Evolutionary conservation across 2,329 filamentous ascomycete genomes (phyloP), one percentile per base, ranked within the genome.

Genomic region (Monosporascus ibericus): DNA sequence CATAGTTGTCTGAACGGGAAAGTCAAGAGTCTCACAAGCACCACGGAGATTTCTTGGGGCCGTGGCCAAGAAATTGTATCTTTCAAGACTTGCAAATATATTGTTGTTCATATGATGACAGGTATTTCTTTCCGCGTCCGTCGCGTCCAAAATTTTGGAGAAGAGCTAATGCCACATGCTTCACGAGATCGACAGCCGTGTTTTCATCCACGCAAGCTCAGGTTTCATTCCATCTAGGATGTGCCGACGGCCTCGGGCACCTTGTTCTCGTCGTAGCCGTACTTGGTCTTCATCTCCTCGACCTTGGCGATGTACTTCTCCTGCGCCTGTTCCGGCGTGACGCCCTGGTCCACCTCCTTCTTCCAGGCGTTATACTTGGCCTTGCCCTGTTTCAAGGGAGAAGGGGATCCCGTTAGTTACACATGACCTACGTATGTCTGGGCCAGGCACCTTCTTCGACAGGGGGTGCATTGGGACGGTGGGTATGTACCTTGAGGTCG

Each of bases 311-410:
- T 80, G 73, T 96, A 96, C 66, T 80, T 75, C 68, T 82, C 77
- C 80, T 95, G 87, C 20, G 91, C 91, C 59, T 84, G 71, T 58
- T 86, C 79, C 56, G 80, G 65, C 55, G 78, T 81, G 60, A 84
- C 68, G 48, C 79, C 81, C 55, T 84, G 78, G 56, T 91, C 81
- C 64, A 82, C 80, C 57, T 84, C 65, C 66, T 84, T 79, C 72
- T 90, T 75, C 90, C 90, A 96, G 51, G 86, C 83, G 63, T 77
- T 80, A 75, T 85, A 82, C 80, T 95, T 95, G 64, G 83, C 83
- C 76, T 94, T 95, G 73, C 77, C 84, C 88, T 90, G 63, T 60
- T 49, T 53, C 22, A 24, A 44, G 7, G 7, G 39, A 38, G 47
- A 30, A 27, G 11, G 8, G 24, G 22, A 37, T 37, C 38, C 18